Base-by-base conservation (phyloP, 371 early-diverging fungal genomes). In the Thermomucor indicae-seudaticae region DNA sequence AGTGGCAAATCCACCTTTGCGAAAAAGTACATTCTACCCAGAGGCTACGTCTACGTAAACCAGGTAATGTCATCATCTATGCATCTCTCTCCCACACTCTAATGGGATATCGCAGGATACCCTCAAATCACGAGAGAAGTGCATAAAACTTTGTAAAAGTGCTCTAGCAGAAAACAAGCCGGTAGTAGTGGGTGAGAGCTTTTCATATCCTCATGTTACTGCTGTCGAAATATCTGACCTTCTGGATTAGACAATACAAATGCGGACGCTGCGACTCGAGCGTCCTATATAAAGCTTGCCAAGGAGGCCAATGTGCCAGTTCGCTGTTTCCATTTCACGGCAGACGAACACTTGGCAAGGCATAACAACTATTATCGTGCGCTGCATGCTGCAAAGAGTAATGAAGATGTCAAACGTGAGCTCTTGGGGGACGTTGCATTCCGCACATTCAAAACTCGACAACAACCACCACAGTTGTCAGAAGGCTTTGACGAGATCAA, bases 221-320 rank as follows among this genome's bases (percentile, higher is more conserved):
- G 4, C n/a, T 27, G 19, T 35, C 42, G 58, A 12, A 57, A 63
- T 31, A 41, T 80, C 10, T 43, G 3, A 28, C 20, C 16, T 6
- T n/a, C n/a, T n/a, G n/a, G n/a, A n/a, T n/a, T 38, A 51, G 95
- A 92, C 63, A 96, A 96, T 65, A 96, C 95, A 12, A 95, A 93
- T 57, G 83, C 91, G 0, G 85, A 82, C 23, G 53, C 42, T 5
- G 55, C 70, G 0, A 70, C 85, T 0, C 83, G 96, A 4, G 67
- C 61, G 10, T 41, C 65, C 2, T 96, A 88, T 60, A 64, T 92
- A 25, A 55, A 64, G 0, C 37, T 87, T 3, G 95, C 93, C 3
- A 65, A 74, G 34, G 54, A 69, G 19, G 57, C 67, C 30, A 58
- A 55, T n/a, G 70, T 78, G 2, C 84, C 85, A 7, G 77, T 80